Conservation (phyloP, 2,329 filamentous ascomycete species). For the Fusarium sp. region DNA sequence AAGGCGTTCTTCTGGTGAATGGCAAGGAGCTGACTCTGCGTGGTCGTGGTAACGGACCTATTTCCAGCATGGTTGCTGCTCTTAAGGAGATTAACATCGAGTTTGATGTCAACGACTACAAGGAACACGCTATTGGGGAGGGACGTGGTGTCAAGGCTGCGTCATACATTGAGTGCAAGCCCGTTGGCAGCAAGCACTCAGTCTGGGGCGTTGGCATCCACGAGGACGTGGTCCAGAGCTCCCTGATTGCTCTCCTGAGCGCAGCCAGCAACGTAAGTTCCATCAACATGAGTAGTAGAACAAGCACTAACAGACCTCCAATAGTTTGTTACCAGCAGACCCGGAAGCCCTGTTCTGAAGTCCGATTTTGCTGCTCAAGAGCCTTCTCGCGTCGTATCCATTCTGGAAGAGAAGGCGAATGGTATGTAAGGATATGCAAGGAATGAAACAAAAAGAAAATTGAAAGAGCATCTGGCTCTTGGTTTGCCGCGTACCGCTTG, state of each 20-base stretch:
- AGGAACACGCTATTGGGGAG: constrained; percentile 89
- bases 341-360: constrained; percentile 27
- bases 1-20: constrained; percentile 86
- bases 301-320: background rate
- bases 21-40: constrained; percentile 81
- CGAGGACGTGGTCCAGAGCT: constrained; percentile 88
- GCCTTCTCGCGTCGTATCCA: constrained; percentile 20
- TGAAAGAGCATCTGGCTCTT: background rate
- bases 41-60: constrained; percentile 89
- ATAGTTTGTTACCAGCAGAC: constrained; percentile 32
- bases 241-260: constrained; percentile 85
- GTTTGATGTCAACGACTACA: constrained; percentile 93
- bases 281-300: accelerated
- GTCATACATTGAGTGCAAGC: constrained; percentile 91
- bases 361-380: constrained; percentile 1
- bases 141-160: constrained; percentile 91
- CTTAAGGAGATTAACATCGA: constrained; percentile 84
- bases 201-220: constrained; percentile 95
- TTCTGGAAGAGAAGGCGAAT: constrained; percentile 36
- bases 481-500: background rate
- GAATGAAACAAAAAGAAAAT: background rate
- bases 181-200: constrained; percentile 73
- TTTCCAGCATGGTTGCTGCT: constrained; percentile 88
- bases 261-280: constrained; percentile 85
- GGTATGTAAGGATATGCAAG: constrained; percentile 15